phyloP scores from a whole-genome alignment of 768 basidiomycete genomes.

The Lactarius sanguifluus region DNA sequence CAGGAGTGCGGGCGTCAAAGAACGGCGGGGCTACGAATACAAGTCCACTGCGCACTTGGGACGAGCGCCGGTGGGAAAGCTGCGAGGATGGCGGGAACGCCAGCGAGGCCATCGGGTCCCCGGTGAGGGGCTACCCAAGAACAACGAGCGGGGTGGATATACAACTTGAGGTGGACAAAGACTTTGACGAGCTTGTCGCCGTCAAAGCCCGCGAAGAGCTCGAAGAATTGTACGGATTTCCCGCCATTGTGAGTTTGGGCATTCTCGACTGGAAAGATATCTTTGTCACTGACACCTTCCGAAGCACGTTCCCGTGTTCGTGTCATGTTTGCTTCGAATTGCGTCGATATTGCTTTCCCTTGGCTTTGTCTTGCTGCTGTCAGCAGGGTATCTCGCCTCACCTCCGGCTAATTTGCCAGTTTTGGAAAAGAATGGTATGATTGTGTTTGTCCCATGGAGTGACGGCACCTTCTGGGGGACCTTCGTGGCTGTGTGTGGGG shows the following conservation, averaged over 20 bases:
- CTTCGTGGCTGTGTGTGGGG: slow-evolving; percentile 34
- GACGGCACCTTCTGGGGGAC: slow-evolving; percentile 34
- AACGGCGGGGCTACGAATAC: slow-evolving; percentile 25
- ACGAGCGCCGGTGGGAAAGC: slow-evolving; percentile 20
- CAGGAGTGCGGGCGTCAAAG: slow-evolving; percentile 19
- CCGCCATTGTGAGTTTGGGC: slow-evolving; percentile 61
- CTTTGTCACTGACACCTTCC: slow-evolving; percentile 2
- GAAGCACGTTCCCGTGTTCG: slow-evolving; percentile 75
- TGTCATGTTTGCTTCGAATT: slow-evolving; percentile 73
- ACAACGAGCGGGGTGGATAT: slow-evolving; percentile 32
- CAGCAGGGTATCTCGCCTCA: slow-evolving; percentile 60
- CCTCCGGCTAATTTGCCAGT: slow-evolving; percentile 35
- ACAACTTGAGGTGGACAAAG: slow-evolving; percentile 53
- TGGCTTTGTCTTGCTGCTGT: slow-evolving; percentile 61
- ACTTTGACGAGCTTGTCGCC: slow-evolving; percentile 63
- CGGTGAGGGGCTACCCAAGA: neutral
- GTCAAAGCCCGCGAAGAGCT: slow-evolving; percentile 71
- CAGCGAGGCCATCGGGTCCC: slow-evolving; percentile 3
- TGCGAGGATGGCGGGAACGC: slow-evolving; percentile 2
- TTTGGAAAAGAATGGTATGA: neutral
- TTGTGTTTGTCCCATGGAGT: slow-evolving; percentile 26
- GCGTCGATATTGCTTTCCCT: slow-evolving; percentile 71
- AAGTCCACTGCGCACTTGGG: slow-evolving; percentile 14
- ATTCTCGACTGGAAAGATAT: neutral
- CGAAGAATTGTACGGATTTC: slow-evolving; percentile 77